Evolutionary conservation across 148 eudicot species (phyloP).

Genomic region (Camellia sinensis): DNA sequence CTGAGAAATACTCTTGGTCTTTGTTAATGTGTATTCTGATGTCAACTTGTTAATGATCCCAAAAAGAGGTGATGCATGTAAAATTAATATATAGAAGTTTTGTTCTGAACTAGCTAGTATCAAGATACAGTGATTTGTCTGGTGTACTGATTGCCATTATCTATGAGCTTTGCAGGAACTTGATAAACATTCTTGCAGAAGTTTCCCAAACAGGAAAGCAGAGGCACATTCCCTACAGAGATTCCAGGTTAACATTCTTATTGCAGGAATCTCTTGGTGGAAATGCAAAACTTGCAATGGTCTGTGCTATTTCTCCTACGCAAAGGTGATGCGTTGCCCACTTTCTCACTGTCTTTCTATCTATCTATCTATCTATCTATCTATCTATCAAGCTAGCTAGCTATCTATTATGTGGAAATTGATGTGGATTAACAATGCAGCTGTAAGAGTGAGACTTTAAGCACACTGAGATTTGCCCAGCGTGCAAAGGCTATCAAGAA

Average conservation of each 20-base stretch:
- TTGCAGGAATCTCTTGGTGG: constrained; percentile 99
- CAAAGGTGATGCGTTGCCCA: constrained; percentile 47
- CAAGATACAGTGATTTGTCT: constrained; percentile 1
- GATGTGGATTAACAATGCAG: constrained; percentile 38
- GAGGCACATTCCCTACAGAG: constrained; percentile 95
- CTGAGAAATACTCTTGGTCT: not conserved
- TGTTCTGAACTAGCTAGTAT: not conserved
- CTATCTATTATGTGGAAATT: not conserved
- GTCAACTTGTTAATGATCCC: not conserved
- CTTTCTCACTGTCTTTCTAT: not conserved
- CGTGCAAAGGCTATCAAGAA: constrained; percentile 97
- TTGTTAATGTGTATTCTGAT: not conserved
- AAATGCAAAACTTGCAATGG: constrained; percentile 96
- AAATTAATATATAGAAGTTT: not conserved
- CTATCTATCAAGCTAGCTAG: not conserved
- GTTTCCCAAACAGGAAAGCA: constrained; percentile 97
- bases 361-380: not conserved
- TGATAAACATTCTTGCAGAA: constrained; percentile 94
- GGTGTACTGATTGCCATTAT: constrained; percentile 24
- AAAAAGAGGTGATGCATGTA: not conserved
- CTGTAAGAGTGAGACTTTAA: constrained; percentile 88
- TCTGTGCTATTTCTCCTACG: constrained; percentile 92
- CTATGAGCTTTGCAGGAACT: constrained; percentile 60
- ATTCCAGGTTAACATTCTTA: constrained; percentile 90
- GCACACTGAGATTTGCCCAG: constrained; percentile 96